phyloP scores from a whole-genome alignment of 106 monocot genomes.

The Phalaenopsis aphrodite region DNA sequence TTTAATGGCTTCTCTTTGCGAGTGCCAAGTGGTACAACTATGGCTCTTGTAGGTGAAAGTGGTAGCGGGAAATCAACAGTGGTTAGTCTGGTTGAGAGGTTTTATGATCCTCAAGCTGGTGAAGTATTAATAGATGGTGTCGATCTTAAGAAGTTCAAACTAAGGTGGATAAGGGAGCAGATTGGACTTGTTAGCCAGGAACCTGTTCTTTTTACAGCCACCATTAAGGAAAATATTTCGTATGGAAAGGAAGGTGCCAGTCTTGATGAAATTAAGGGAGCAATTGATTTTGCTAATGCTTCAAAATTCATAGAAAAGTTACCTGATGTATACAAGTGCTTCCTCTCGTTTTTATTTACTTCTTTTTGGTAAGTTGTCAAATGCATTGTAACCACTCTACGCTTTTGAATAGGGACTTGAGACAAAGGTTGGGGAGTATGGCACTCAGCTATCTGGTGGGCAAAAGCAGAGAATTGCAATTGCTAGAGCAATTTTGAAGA shows the following conservation, averaged over 20 bases:
- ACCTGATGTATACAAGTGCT: conserved; percentile 35
- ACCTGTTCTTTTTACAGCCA: conserved; percentile 55
- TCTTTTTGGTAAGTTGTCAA: background rate
- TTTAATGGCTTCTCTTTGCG: conserved; percentile 62
- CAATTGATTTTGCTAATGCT: conserved; percentile 71
- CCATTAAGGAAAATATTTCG: conserved; percentile 62
- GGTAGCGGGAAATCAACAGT: conserved; percentile 89
- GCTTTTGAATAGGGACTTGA: conserved; percentile 47
- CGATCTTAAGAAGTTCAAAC: conserved; percentile 42
- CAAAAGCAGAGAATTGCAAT: conserved; percentile 83
- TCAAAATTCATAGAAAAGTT: conserved; percentile 74
- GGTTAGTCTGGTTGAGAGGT: conserved; percentile 58
- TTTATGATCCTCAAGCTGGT: conserved; percentile 69
- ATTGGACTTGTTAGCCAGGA: conserved; percentile 89
- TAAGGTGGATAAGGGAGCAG: conserved; percentile 54
- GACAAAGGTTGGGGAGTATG: conserved; percentile 78
- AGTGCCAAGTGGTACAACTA: conserved; percentile 45
- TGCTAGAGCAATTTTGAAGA: conserved; percentile 71
- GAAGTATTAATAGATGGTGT: conserved; percentile 73
- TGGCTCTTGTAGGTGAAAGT: conserved; percentile 81
- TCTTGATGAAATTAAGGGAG: conserved; percentile 42
- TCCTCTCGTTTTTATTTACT: background rate
- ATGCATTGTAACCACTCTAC: background rate
- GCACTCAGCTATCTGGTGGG: conserved; percentile 72
- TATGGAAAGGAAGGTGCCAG: conserved; percentile 63